Evolutionary conservation across 75 land plant genomes (phyloP).

Genomic region (Cupressus sempervirens): DNA sequence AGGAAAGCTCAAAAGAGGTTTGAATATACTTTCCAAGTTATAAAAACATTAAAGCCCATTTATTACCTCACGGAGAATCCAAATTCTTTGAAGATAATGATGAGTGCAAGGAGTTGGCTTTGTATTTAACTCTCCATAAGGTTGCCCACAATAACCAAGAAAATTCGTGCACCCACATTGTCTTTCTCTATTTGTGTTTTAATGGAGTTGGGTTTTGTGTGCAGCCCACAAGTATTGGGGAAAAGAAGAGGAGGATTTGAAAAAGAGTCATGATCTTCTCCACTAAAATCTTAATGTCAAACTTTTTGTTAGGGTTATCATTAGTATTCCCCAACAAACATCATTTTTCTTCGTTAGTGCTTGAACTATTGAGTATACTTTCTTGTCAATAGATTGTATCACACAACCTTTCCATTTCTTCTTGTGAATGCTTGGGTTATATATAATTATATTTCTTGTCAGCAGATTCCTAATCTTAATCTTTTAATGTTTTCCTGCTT

Average conservation of each 20-base stretch:
- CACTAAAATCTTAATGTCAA: neutral
- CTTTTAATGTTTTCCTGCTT: neutral
- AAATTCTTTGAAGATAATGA: slow-evolving; percentile 6
- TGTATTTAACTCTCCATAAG: neutral
- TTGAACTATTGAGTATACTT: neutral
- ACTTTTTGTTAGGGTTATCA: neutral
- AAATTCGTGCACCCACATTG: slow-evolving; percentile 2
- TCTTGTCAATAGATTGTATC: too few species aligned
- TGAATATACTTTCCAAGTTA: neutral
- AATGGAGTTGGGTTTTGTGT: neutral
- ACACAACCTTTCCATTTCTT: too few species aligned
- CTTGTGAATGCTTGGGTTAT: neutral
- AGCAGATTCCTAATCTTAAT: neutral
- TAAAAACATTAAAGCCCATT: neutral
- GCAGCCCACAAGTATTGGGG: neutral
- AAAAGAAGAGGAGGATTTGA: too few species aligned
- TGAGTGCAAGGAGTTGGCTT: neutral
- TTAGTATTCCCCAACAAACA: neutral
- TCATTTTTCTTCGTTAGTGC: neutral
- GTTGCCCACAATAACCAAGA: neutral
- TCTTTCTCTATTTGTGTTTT: neutral
- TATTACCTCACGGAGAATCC: slow-evolving; percentile 6
- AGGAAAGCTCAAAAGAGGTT: neutral
- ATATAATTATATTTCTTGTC: neutral
- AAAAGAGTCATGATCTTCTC: neutral